phyloP scores from a whole-genome alignment of 2,329 filamentous ascomycete species.

The Neoscytalidium dimidiatum region DNA sequence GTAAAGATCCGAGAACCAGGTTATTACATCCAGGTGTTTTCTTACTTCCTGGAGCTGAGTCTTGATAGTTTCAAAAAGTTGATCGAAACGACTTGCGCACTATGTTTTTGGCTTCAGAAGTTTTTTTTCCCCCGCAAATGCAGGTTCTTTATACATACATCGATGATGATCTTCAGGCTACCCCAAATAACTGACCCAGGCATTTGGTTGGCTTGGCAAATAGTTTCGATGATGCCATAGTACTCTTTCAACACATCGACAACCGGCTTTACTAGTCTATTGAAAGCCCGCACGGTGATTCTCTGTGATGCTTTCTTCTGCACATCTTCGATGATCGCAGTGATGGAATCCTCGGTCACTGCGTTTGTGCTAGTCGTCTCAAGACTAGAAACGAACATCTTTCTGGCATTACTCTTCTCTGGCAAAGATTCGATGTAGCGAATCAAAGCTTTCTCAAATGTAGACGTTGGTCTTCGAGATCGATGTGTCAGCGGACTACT shows the following conservation, averaged over 20 bases:
- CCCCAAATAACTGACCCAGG: slow-evolving; percentile 22
- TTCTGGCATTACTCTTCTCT: not conserved
- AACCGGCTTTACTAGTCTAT: not conserved
- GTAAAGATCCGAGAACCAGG: not conserved
- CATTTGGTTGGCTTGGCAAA: slow-evolving; percentile 21
- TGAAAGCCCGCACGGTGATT: not conserved
- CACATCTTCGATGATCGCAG: not conserved
- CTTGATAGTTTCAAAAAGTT: not conserved
- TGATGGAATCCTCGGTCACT: not conserved
- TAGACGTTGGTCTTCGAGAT: not conserved
- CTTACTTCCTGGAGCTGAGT: not conserved
- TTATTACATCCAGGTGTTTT: not conserved
- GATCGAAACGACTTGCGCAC: not conserved
- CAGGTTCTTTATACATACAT: not conserved
- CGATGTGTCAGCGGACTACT: too few relatives aligned
- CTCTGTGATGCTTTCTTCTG: not conserved
- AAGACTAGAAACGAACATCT: not conserved
- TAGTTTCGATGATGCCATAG: slow-evolving; percentile 8
- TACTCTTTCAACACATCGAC: not conserved
- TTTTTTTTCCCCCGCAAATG: too few relatives aligned
- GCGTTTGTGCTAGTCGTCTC: not conserved
- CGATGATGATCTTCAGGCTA: slow-evolving; percentile 20
- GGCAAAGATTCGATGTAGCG: not conserved
- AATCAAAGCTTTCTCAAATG: not conserved
- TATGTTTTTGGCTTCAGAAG: not conserved